Evolutionary conservation across 2,329 filamentous ascomycete genomes (phyloP), one percentile per base, ranked within the genome.

Genomic region (Aspergillus sp.): DNA sequence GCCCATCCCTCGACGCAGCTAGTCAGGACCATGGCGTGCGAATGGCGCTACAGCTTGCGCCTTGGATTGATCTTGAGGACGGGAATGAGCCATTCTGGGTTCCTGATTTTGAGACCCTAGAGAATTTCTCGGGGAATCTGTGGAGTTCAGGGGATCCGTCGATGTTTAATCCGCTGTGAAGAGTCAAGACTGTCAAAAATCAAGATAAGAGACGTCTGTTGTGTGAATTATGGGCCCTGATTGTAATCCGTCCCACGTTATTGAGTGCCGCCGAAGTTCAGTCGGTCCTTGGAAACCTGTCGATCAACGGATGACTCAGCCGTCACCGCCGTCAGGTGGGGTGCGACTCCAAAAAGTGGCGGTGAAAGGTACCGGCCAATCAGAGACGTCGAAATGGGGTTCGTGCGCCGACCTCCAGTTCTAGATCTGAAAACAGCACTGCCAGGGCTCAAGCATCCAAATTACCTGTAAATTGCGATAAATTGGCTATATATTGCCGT

Each of bases 61-160:
- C 73, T 23, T 76, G 73, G 73, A 75, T 76, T 48, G 73, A 76
- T 51, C 69, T 74, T 51, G 68, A 71, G 48, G 66, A 64, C 58
- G 65, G 66, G 51, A 71, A 64, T 60, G 65, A 66, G 55, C 73
- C 71, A 1, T 62, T 76, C 19, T 76, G 73, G 73, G 75, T 76
- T 67, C 73, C 73, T 54, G 44, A 80, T 61, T 66, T 79, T 63
- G 64, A 76, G 62, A 70, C 69, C 12, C 58, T 73, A 55, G 66
- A 74, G 58, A 68, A 64, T 59, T 33, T 74, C 39, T 72, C 65
- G 11, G 66, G 69, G 19, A 59, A 63, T 2, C 58, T 72, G 44
- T 73, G 71, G 70, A 66, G 58, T 50, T 64, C 63, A 47, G 64
- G 64, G 14, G 68, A 71, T 52, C 61, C 62, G 3, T 65, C 59